A percentile compares a stretch with the other conserved stretches of the same genome.
These are phyloP conservation scores for Firmiana major DNA, from an alignment of 345 rosid species.

Conservation along the genomic window DNA sequence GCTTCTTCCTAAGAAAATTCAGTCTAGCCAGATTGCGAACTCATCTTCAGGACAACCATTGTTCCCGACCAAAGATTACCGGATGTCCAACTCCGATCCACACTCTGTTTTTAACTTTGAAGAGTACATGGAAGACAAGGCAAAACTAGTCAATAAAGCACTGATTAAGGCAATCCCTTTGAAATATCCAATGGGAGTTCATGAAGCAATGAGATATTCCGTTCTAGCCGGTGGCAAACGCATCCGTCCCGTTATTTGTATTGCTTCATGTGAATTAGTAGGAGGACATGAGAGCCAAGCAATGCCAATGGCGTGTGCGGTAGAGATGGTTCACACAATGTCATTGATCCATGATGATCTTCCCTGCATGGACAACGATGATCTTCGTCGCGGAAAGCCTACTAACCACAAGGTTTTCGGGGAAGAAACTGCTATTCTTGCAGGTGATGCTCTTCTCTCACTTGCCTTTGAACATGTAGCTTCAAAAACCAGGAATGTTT, in stretches of 20 bases:
- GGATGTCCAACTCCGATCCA: background rate
- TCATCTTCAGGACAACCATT: conserved; percentile 9
- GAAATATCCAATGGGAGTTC: conserved; percentile 41
- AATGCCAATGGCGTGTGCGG: conserved; percentile 65
- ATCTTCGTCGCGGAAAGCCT: conserved; percentile 73
- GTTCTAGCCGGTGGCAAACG: conserved; percentile 64
- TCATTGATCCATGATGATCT: conserved; percentile 77
- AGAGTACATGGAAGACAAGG: conserved; percentile 31
- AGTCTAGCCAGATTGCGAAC: conserved; percentile 1
- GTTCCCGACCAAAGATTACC: background rate
- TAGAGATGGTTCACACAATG: conserved; percentile 71
- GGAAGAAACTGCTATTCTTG: conserved; percentile 59
- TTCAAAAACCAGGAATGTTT: conserved; percentile 27
- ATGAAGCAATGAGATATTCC: conserved; percentile 71
- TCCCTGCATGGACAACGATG: conserved; percentile 80
- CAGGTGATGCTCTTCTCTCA: conserved; percentile 61
- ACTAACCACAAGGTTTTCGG: conserved; percentile 71
- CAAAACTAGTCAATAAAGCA: conserved; percentile 49
- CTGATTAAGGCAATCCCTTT: conserved; percentile 46
- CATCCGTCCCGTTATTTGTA: conserved; percentile 54
- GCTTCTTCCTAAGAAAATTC: background rate
- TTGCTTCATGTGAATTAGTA: conserved; percentile 61
- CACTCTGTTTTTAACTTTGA: conserved; percentile 24
- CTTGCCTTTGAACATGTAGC: conserved; percentile 51
- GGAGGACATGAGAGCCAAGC: conserved; percentile 39